phyloP scores from a whole-genome alignment of 2,329 filamentous ascomycete species.

The Paecilomyces formosus region DNA sequence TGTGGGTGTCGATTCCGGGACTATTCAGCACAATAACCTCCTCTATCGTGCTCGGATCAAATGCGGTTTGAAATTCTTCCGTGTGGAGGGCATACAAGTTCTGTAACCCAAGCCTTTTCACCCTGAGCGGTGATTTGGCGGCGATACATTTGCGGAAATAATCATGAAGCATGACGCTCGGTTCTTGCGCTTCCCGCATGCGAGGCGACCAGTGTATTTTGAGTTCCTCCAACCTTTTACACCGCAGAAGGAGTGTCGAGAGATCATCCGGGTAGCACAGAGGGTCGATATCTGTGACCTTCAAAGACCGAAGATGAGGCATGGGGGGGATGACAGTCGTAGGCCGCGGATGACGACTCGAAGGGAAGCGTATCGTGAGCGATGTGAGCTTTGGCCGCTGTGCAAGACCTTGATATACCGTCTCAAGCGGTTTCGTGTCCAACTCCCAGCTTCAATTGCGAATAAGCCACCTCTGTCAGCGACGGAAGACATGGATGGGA shows the following conservation, averaged over 20 bases:
- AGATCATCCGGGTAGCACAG: conserved; percentile 59
- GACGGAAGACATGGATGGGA: not conserved
- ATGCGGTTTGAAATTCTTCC: conserved; percentile 37
- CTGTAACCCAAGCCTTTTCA: conserved; percentile 48
- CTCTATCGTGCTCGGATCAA: conserved; percentile 35
- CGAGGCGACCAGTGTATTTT: conserved; percentile 55
- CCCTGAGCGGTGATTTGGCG: conserved; percentile 36
- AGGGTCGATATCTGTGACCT: conserved; percentile 54
- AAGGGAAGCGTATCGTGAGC: conserved; percentile 51
- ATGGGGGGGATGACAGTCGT: conserved; percentile 50
- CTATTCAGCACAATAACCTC: conserved; percentile 49
- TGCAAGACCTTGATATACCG: conserved; percentile 51
- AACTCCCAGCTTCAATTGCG: conserved; percentile 48
- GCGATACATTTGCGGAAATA: conserved; percentile 51
- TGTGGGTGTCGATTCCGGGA: conserved; percentile 38
- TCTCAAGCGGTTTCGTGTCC: conserved; percentile 52
- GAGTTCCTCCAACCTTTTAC: conserved; percentile 47
- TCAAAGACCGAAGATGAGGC: conserved; percentile 46
- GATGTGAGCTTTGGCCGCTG: conserved; percentile 43
- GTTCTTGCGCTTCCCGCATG: conserved; percentile 53
- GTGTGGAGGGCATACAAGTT: conserved; percentile 52
- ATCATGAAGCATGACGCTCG: conserved; percentile 46
- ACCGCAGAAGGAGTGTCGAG: conserved; percentile 47
- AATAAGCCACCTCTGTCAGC: conserved; percentile 1
- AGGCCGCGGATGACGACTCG: conserved; percentile 49